Percentiles rank a stretch among this genome's conserved stretches.
These are phyloP conservation scores for Aspergillus brunneoviolaceus DNA, from an alignment of 2,329 filamentous ascomycete species.

Conservation along the genomic window DNA sequence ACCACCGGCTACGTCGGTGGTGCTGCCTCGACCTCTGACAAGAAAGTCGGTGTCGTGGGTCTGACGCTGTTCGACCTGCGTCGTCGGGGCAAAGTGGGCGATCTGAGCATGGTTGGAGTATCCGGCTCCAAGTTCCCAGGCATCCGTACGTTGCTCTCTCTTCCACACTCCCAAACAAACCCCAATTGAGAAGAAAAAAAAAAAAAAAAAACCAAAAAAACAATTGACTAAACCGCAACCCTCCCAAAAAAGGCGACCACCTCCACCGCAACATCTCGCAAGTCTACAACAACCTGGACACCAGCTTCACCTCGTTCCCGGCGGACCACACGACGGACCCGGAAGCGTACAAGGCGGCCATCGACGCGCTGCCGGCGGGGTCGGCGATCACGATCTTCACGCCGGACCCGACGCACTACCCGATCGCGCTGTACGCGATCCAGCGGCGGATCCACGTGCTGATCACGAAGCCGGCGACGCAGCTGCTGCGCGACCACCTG, in stretches of 20 bases:
- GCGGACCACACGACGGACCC: slow-evolving; percentile 70
- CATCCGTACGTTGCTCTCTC: slow-evolving; percentile 63
- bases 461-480: slow-evolving; percentile 83
- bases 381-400: slow-evolving; percentile 94
- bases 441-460: slow-evolving; percentile 85
- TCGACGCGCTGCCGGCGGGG: slow-evolving; percentile 76
- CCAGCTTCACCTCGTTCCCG: slow-evolving; percentile 80
- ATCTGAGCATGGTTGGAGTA: slow-evolving; percentile 85
- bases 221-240: background rate
- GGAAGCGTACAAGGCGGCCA: slow-evolving; percentile 83
- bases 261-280: slow-evolving; percentile 82
- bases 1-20: slow-evolving; percentile 91
- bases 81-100: slow-evolving; percentile 80
- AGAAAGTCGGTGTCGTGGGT: slow-evolving; percentile 92
- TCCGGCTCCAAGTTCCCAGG: slow-evolving; percentile 87
- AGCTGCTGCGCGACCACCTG: slow-evolving; percentile 77
- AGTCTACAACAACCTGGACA: slow-evolving; percentile 86
- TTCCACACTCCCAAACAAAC: background rate
- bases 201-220: no score
- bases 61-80: slow-evolving; percentile 87
- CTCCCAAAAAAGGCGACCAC: slow-evolving; percentile 63
- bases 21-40: slow-evolving; percentile 82
- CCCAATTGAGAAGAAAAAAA: background rate
- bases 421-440: slow-evolving; percentile 89
- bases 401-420: slow-evolving; percentile 50